Evolutionary conservation across 257 asterid genomes (phyloP), one percentile per base, ranked within the genome.

Genomic region (Rauvolfia tetraphylla): DNA sequence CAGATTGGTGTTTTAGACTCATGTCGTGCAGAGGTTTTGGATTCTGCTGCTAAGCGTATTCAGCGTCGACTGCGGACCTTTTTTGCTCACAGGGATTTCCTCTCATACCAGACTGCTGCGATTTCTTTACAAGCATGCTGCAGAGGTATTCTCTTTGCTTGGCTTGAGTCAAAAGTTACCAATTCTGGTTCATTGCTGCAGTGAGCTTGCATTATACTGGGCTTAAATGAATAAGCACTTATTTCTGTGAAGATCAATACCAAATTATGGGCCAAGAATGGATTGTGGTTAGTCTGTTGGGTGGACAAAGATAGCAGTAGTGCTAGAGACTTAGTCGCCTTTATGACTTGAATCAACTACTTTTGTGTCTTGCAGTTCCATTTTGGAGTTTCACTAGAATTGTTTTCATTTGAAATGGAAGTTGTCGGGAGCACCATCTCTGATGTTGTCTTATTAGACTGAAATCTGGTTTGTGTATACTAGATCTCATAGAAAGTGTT

Each of bases 1-100:
- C 99, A 95, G 87, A 95, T 92, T 83, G 99, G 88, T 76, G 80
- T 92, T 76, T 79, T 95, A 85, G 98, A 95, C 78, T 89, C 93
- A 31, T 92, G 93, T 6, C 94, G 99, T 76, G 88, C 93, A 39
- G 99, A 89, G 88, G 96, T 92, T 82, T 81, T 95, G 85, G 98
- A 95, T 82, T 84, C 86, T 76, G 95, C 99, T 66, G 97, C 96
- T 75, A 95, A 84, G 85, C 85, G 82, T 73, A 89, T 95, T 84
- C 99, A 95, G 88, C 86, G 94, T 67, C 83, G 81, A 74, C 75
- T 92, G 76, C 89, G 92, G 78, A 90, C 97, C 80, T 90, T 73
- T 86, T 72, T 90, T 81, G 90, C 94, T 17, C 94, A 80, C 81
- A 91, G 79, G 88, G 89, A 83, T 59, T 95, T 91, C 76, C 79